Evolutionary conservation across 768 basidiomycete genomes (phyloP).

Genomic region (Artomyces pyxidatus): DNA sequence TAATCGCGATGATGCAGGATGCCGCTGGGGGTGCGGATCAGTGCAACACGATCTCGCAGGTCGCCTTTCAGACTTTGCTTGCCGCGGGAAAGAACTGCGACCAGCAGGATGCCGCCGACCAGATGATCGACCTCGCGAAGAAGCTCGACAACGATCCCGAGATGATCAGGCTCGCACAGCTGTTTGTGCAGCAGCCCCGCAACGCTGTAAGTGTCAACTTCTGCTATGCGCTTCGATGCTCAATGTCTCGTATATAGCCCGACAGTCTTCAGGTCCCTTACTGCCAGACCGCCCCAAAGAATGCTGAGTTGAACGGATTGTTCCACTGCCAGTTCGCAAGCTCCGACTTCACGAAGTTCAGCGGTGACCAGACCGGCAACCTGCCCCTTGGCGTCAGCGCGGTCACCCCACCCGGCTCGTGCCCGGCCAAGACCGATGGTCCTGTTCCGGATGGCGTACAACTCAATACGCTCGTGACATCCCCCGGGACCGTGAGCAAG

Average conservation of each 20-base stretch:
- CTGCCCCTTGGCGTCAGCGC: constrained; percentile 40
- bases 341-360: constrained; percentile 37
- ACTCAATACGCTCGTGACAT: constrained; percentile 29
- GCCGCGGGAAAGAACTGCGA: constrained; percentile 33
- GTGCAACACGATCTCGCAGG: constrained; percentile 50
- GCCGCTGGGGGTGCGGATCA: constrained; percentile 46
- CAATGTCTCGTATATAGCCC: constrained; percentile 25
- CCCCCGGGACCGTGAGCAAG: constrained; percentile 28
- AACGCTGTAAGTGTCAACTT: constrained; percentile 42
- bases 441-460: constrained; percentile 43
- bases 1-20: constrained; percentile 27
- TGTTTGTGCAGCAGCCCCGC: constrained; percentile 49
- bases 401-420: constrained; percentile 39
- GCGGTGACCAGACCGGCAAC: constrained; percentile 39
- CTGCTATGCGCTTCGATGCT: neutral
- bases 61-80: constrained; percentile 49
- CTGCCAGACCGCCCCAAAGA: constrained; percentile 43
- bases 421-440: constrained; percentile 37
- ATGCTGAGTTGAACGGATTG: constrained; percentile 42
- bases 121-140: constrained; percentile 41
- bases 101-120: constrained; percentile 41
- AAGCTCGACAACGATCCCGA: constrained; percentile 32
- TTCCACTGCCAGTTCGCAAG: constrained; percentile 52
- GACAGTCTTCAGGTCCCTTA: constrained; percentile 37
- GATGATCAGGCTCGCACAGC: constrained; percentile 44